Percentiles rank a stretch among this genome's conserved stretches.
Conservation (phyloP, 169 alveolate species). For the Plasmodium gallinaceum region DNA sequence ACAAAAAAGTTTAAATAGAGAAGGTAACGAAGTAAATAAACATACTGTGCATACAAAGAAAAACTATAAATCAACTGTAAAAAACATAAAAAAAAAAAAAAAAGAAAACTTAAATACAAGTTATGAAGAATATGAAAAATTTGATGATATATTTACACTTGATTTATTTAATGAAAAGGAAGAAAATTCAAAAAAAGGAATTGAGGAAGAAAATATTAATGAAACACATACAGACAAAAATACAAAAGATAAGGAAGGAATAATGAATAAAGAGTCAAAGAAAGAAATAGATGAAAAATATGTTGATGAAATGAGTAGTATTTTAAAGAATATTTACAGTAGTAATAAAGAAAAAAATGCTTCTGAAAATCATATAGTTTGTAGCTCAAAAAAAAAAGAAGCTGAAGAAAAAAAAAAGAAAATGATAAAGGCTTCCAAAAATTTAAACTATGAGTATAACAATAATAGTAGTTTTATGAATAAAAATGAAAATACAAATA, state of each 20-base stretch:
- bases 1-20: neutral
- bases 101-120: conserved; percentile 20
- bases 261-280: conserved; percentile 10
- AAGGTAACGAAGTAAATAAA: neutral
- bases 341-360: neutral
- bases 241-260: neutral
- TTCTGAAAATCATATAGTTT: neutral
- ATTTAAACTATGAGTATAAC: neutral
- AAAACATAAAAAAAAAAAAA: conserved; percentile 13
- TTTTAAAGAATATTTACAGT: conserved; percentile 44
- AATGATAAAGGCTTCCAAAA: neutral
- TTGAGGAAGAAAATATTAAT: neutral
- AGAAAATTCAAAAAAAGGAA: neutral
- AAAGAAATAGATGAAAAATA: conserved; percentile 9
- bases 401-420: neutral
- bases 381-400: neutral
- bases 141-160: conserved; percentile 55
- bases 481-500: neutral
- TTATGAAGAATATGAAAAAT: conserved; percentile 32
- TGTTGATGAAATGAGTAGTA: conserved; percentile 35
- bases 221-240: neutral
- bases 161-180: neutral
- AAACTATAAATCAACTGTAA: neutral
- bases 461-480: neutral
- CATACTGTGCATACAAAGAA: neutral